phyloP scores from a whole-genome alignment of 768 basidiomycete genomes.

The Tricholoma furcatifolium region DNA sequence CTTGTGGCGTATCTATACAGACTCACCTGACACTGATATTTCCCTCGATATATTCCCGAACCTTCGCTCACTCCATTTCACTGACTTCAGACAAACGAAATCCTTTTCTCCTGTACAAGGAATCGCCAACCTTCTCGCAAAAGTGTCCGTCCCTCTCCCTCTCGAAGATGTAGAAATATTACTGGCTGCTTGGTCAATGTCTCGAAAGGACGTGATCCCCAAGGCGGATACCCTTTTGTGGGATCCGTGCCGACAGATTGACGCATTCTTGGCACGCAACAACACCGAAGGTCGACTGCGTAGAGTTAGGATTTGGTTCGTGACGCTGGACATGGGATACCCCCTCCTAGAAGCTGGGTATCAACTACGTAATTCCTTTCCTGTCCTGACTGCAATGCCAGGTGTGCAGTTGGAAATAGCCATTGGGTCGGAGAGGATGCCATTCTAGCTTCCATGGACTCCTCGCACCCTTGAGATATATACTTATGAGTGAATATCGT shows the following conservation, averaged over 20 bases:
- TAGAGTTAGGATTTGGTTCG: neutral
- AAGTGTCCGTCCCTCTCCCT: neutral
- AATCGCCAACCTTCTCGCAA: conserved; percentile 1
- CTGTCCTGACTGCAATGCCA: neutral
- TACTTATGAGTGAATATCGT: too few species aligned
- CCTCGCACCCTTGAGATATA: neutral
- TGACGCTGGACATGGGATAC: conserved; percentile 3
- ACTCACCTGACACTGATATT: conserved; percentile 1
- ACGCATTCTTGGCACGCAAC: conserved; percentile 3
- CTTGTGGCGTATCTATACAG: neutral
- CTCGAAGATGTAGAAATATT: conserved; percentile 3
- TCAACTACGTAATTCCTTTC: neutral
- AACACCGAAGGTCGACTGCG: neutral
- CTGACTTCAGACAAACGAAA: conserved; percentile 2
- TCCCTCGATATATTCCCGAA: conserved; percentile 3
- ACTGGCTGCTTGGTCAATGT: neutral
- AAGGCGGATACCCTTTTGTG: conserved; percentile 2
- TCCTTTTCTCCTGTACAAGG: conserved; percentile 5
- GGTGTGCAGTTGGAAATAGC: neutral
- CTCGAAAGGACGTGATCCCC: neutral
- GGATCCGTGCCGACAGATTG: conserved; percentile 3
- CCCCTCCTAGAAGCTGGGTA: neutral
- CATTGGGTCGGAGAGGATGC: neutral
- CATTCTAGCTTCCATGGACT: neutral
- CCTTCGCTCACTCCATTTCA: conserved; percentile 1